Base-by-base conservation (phyloP, 805 yeast species). In the Hagleromyces aurorensis region DNA sequence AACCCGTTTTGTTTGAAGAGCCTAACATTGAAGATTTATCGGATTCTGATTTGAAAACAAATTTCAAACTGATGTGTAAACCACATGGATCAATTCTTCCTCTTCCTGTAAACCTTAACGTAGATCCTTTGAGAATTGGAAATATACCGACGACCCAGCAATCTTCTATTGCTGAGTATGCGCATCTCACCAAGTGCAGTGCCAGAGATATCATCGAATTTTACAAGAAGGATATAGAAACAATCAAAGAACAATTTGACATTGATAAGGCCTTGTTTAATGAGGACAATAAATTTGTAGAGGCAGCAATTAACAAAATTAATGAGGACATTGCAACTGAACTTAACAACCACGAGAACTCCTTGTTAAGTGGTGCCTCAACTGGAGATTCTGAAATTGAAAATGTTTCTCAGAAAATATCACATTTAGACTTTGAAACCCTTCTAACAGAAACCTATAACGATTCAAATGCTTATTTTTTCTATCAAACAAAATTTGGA, bases 401-500 rank as follows among this genome's bases (percentile, higher is more conserved):
- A 25, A 41, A 27, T 28, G 29, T 21, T 14, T 25, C 11, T 36
- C 46, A 9, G 29, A 23, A 33, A 19, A 25, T 34, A 23, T 29
- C 30, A 16, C 16, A 19, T 10, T 15, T 32, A 5, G 27, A 34
- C 10, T 9, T 33, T 7, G 37, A 32, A 3, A 12, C 16, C 7
- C 28, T 36, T 10, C 12, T 47, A n/a, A 32, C 32, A n/a, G 22
- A 28, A 5, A 44, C 45, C 33, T 54, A 51, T 29, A 50, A 62
- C 17, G 70, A 67, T 37, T 25, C 49, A 1, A 57, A 59, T 36
- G 70, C 78, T 6, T 84, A 61, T 49, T 84, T 70, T 52, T 89
- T 74, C 50, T 89, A 81, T 52, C 87, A 87, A 49, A 75, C 91
- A 0, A 73, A 78, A 0, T 78, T 83, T 53, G 72, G 75, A 38